Base-by-base conservation (phyloP, 345 rosid species). In the Xanthoceras sorbifolium region DNA sequence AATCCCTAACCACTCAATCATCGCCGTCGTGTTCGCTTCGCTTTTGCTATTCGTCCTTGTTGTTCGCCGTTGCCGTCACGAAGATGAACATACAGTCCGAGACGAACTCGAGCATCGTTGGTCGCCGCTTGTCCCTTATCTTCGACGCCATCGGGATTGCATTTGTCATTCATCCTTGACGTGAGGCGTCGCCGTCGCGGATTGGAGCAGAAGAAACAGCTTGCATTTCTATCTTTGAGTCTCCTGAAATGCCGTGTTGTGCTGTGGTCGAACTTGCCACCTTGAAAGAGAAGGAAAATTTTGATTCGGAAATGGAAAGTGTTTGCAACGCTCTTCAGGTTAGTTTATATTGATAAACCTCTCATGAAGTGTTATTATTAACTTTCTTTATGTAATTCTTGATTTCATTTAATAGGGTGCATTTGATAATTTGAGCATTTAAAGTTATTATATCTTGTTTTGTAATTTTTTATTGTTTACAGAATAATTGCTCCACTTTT, bases 221-320 rank as follows among this genome's bases (percentile, higher is more conserved):
- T n/a, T n/a, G n/a, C n/a, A n/a, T n/a, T n/a, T n/a, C 99, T 18
- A 65, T 95, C 71, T 90, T 93, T 82, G 86, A 86, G 36, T 78
- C 82, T 73, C 48, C 79, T 12, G 87, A 82, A 0, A 83, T 64
- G 75, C 84, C 90, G 23, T 94, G 97, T 72, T 90, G 91, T 74
- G 91, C 92, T 74, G 98, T 95, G 38, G 81, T 95, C 78, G 98
- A 95, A 83, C 93, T 93, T 83, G 98, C 91, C 82, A 90, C 99
- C 3, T 26, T 84, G 74, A 89, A 83, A 82, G 99, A 93, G 85
- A 93, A 91, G 75, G 82, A 86, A 0, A 88, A 95, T 82, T 95
- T 95, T 77, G 96, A 88, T 86, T 59, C 74, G 28, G 99, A 95
- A 79, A 86, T 93, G 76, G 92, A 91, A 81, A 88, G 79, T 77